These are phyloP conservation scores for Auricularia auricula-judae DNA, from an alignment of 768 basidiomycete genomes.

Conservation along the genomic window DNA sequence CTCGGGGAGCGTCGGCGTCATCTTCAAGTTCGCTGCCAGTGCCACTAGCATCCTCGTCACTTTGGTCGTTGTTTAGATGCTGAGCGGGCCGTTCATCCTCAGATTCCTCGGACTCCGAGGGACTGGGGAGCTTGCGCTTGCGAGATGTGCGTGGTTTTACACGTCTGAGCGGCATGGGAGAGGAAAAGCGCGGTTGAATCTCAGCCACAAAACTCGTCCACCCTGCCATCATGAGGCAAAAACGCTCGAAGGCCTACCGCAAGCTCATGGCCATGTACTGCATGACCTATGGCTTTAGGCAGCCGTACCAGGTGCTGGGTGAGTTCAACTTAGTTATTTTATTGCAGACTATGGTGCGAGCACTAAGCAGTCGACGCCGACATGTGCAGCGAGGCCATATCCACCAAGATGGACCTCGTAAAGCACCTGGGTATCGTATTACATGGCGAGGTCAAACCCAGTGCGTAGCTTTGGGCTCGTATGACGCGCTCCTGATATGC, in stretches of 20 bases:
- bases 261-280: constrained; percentile 89
- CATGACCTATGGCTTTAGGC: constrained; percentile 79
- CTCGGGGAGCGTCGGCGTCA: constrained; percentile 42
- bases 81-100: neutral
- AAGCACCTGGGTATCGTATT: constrained; percentile 69
- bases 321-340: constrained; percentile 11
- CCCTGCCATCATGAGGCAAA: constrained; percentile 68
- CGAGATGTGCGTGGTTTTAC: neutral
- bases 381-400: constrained; percentile 59
- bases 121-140: neutral
- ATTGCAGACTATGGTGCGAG: constrained; percentile 4
- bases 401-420: constrained; percentile 62
- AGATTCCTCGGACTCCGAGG: no score
- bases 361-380: constrained; percentile 62
- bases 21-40: constrained; percentile 9
- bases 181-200: neutral
- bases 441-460: constrained; percentile 83
- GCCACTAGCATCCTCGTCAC: constrained; percentile 5
- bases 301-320: constrained; percentile 92
- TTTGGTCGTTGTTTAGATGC: neutral
- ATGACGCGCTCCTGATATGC: neutral
- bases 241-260: constrained; percentile 87
- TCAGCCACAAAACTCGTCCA: constrained; percentile 1
- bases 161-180: neutral
- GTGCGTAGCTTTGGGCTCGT: constrained; percentile 38